Percentiles rank a stretch among this genome's conserved stretches.
These are phyloP conservation scores for Musa balbisiana DNA, from an alignment of 202 grass and related monocot genomes.

Conservation along the genomic window DNA sequence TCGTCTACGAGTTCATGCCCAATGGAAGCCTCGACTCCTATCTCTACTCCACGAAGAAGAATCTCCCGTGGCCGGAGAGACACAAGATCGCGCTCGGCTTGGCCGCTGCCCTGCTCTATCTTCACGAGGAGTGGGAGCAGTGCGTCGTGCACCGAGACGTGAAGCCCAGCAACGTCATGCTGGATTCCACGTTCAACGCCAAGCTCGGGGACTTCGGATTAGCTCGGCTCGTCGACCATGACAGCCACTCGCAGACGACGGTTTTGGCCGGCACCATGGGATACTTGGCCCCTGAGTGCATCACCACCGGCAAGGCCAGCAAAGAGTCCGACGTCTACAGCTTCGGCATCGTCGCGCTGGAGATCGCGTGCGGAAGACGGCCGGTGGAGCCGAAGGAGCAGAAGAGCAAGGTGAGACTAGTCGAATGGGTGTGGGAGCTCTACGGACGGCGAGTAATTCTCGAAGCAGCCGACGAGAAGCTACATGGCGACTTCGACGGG, in stretches of 20 bases:
- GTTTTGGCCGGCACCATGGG: constrained; percentile 20
- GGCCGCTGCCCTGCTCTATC: constrained; percentile 32
- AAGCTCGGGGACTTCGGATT: constrained; percentile 46
- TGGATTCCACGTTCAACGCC: constrained; percentile 30
- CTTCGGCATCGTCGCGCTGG: constrained; percentile 22
- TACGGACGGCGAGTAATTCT: constrained; percentile 17
- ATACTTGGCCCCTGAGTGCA: constrained; percentile 25
- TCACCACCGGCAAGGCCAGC: constrained; percentile 30
- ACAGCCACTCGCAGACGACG: constrained; percentile 15
- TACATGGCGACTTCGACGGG: constrained; percentile 17
- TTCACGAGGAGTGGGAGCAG: constrained; percentile 41
- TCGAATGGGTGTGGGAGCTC: constrained; percentile 46
- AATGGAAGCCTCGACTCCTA: constrained; percentile 39
- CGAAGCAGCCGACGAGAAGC: constrained; percentile 25
- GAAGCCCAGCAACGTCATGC: constrained; percentile 47
- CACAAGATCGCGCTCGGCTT: constrained; percentile 31
- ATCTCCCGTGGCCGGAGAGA: constrained; percentile 32
- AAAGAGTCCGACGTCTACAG: constrained; percentile 32
- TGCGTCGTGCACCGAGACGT: constrained; percentile 40
- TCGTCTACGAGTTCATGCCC: constrained; percentile 47
- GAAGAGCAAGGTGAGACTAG: constrained; percentile 15
- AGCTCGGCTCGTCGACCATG: constrained; percentile 38
- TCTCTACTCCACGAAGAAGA: constrained; percentile 30
- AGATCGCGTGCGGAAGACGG: constrained; percentile 25
- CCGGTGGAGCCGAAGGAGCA: constrained; percentile 5